Percentiles rank a stretch among this genome's conserved stretches.
phyloP scores from a whole-genome alignment of 768 basidiomycete species.

The Pleurotus platypus region DNA sequence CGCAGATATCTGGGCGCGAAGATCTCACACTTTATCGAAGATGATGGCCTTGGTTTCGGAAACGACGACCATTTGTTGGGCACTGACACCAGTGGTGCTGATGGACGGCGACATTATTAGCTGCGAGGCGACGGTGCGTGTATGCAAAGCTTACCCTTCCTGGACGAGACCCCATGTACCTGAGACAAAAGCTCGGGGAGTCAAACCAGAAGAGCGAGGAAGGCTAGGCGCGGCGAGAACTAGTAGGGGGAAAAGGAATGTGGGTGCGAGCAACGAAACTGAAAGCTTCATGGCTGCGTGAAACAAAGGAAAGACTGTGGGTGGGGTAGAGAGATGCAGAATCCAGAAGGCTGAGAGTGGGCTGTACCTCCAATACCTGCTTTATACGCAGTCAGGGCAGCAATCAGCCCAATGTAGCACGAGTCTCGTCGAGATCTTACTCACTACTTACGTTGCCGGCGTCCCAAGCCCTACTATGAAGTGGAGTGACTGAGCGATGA shows the following conservation, averaged over 20 bases:
- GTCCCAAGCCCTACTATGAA: neutral
- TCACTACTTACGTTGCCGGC: neutral
- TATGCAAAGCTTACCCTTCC: conserved; percentile 7
- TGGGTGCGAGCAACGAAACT: neutral
- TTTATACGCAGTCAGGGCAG: neutral
- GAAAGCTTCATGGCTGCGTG: neutral
- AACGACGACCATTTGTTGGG: conserved; percentile 16
- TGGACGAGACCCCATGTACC: conserved; percentile 10
- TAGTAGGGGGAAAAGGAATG: neutral
- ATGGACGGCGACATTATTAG: neutral
- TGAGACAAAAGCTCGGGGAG: neutral
- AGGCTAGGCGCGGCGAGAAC: neutral
- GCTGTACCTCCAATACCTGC: neutral
- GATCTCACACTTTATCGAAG: conserved; percentile 19
- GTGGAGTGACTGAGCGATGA: neutral
- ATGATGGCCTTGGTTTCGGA: conserved; percentile 20
- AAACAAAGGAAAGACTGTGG: conserved; percentile 2
- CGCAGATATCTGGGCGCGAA: neutral
- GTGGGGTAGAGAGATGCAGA: neutral
- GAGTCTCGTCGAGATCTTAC: neutral
- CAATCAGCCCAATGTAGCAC: neutral
- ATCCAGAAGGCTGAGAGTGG: neutral
- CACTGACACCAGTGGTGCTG: conserved; percentile 21
- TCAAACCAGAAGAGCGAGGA: neutral
- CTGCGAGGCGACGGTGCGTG: neutral